These are phyloP conservation scores for Phlegmacium glaucopus DNA, from an alignment of 768 basidiomycete species.

Conservation along the genomic window DNA sequence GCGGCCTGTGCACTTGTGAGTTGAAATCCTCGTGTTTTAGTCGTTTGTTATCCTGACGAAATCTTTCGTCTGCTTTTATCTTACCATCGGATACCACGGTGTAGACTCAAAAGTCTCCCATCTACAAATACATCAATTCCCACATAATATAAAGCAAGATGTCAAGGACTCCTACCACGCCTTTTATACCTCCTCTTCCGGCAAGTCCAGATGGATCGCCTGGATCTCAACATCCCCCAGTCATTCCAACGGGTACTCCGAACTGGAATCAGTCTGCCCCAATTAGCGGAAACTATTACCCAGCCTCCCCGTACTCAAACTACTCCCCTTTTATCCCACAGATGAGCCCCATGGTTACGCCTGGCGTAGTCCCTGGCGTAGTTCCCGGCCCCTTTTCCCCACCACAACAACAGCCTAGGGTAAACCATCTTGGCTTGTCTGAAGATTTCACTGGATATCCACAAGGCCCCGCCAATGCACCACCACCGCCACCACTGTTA, in stretches of 20 bases:
- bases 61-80: too few species aligned
- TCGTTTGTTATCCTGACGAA: too few species aligned
- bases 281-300: slow-evolving; percentile 5
- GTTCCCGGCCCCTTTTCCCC: neutral
- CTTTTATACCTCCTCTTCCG: neutral
- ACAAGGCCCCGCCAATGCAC: slow-evolving; percentile 15
- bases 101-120: too few species aligned
- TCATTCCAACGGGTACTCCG: neutral
- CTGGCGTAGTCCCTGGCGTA: slow-evolving; percentile 9
- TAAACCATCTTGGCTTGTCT: slow-evolving; percentile 15
- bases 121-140: too few species aligned
- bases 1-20: too few species aligned
- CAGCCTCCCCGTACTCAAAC: slow-evolving; percentile 14
- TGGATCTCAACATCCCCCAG: neutral
- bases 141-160: too few species aligned
- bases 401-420: neutral
- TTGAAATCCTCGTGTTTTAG: too few species aligned
- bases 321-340: slow-evolving; percentile 31
- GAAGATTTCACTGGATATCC: slow-evolving; percentile 32
- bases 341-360: slow-evolving; percentile 6
- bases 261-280: neutral
- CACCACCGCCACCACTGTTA: slow-evolving; percentile 10
- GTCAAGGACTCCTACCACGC: neutral
- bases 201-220: neutral
- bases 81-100: too few species aligned